Evolutionary conservation across 1,284 basidiomycete genomes (phyloP), one percentile per base, ranked within the genome.

Genomic region (Rhodofomes roseus): DNA sequence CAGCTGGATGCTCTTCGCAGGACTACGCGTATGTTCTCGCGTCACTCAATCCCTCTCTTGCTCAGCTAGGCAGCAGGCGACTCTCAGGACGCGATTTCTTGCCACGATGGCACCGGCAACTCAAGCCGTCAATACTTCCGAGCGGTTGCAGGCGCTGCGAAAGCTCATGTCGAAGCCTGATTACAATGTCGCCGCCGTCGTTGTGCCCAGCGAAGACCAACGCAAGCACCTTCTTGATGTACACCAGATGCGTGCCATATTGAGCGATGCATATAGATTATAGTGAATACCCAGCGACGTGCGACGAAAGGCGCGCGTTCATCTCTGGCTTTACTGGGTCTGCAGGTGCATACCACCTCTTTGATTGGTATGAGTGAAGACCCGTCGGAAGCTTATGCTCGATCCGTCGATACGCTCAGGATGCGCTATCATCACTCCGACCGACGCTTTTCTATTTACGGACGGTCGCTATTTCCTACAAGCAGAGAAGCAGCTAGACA

Each of bases 391-490:
- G 48, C 58, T 41, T 9, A 43, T 22, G n/a, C 9, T 29, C 23
- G 9, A 53, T 36, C 3, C 18, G 50, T 16, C 18, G 34, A 25
- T 31, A 9, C 50, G 20, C 36, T 7, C 63, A 92, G 91, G 92
- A 62, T 90, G 84, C 66, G 96, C 93, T 16, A 76, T 96, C 52
- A 79, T 98, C 22, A 95, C 93, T 0, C 73, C 78, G 54, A 79
- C 86, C 29, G 79, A 85, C 29, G 94, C 93, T 0, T 87, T 81
- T 62, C 78, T 95, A 52, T 96, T 95, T 73, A 97, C 95, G 1
- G 96, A 98, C 76, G 96, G 96, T 1, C 79, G 96, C 48, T 99
- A 98, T 74, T 97, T 92, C 70, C 77, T 97, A 14, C 96, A 98
- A 75, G 96, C 96, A 0, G 86, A 83, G 60, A 86, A 96, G 68